Percentiles rank a stretch among this genome's conserved stretches.
These are phyloP conservation scores for Acacia confusa DNA, from an alignment of 306 rosid species.

Conservation along the genomic window DNA sequence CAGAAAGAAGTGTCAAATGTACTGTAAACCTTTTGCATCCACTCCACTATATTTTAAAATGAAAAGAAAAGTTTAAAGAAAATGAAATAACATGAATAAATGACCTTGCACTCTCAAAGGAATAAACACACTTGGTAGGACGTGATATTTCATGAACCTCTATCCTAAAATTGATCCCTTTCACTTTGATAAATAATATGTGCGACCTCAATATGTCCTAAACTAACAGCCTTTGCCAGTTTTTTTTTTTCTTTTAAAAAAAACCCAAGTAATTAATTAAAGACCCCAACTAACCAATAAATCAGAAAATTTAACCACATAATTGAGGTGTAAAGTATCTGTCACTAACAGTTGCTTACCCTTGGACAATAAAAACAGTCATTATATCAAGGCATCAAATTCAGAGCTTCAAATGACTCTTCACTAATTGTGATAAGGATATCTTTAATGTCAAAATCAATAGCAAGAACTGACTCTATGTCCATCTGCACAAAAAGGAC, in stretches of 20 bases:
- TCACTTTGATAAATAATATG: neutral
- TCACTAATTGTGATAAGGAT: slow-evolving; percentile 57
- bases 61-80: slow-evolving; percentile 20
- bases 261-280: neutral
- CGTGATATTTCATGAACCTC: neutral
- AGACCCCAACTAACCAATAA: neutral
- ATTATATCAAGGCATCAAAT: slow-evolving; percentile 6
- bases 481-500: slow-evolving; percentile 65
- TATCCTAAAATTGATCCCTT: neutral
- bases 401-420: slow-evolving; percentile 16
- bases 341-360: neutral
- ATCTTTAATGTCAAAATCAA: slow-evolving; percentile 88
- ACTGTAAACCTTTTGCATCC: neutral
- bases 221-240: neutral
- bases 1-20: slow-evolving; percentile 8
- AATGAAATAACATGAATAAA: neutral
- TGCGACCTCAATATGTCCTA: neutral
- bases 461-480: slow-evolving; percentile 76
- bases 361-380: slow-evolving; percentile 6
- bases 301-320: neutral
- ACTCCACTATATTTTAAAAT: neutral
- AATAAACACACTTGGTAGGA: neutral
- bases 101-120: neutral
- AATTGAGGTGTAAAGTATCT: neutral
- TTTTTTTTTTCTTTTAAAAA: neutral